These are phyloP conservation scores for Gaertneriomyces sp. DNA, from an alignment of 192 early-diverging fungal species.

Conservation along the genomic window DNA sequence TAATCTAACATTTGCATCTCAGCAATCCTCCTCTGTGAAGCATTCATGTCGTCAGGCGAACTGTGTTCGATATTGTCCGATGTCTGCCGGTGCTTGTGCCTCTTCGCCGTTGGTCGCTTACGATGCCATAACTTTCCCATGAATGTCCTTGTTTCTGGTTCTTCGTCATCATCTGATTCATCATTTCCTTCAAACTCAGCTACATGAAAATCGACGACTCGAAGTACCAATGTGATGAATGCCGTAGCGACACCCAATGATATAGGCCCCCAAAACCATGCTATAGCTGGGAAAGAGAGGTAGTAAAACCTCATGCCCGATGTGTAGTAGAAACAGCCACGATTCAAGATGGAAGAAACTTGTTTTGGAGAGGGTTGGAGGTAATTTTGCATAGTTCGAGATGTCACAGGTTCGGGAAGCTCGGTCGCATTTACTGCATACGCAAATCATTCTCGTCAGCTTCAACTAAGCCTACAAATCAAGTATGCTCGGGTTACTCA, in stretches of 20 bases:
- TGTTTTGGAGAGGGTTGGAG: slow-evolving; percentile 16
- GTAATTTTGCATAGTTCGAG: neutral
- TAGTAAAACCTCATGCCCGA: slow-evolving; percentile 40
- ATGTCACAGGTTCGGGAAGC: too few relatives aligned
- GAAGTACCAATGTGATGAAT: slow-evolving; percentile 20
- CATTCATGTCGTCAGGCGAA: too few relatives aligned
- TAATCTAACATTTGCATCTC: too few relatives aligned
- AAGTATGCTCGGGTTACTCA: neutral
- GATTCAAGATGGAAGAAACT: slow-evolving; percentile 38
- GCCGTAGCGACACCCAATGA: slow-evolving; percentile 23
- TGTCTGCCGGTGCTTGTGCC: too few relatives aligned
- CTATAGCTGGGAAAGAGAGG: slow-evolving; percentile 26
- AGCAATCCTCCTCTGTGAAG: too few relatives aligned
- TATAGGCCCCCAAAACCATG: slow-evolving; percentile 42
- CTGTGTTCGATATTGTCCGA: too few relatives aligned
- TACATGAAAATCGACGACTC: slow-evolving; percentile 39
- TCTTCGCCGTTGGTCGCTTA: too few relatives aligned
- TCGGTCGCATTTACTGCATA: too few relatives aligned
- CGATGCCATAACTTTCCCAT: too few relatives aligned
- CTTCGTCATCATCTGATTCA: neutral
- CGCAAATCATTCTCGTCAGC: neutral
- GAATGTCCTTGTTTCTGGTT: neutral
- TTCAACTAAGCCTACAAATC: neutral
- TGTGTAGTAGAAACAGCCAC: slow-evolving; percentile 33
- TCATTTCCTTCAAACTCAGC: slow-evolving; percentile 14